Conservation (phyloP, 2,329 filamentous ascomycete species). For the Colletotrichum sp. region DNA sequence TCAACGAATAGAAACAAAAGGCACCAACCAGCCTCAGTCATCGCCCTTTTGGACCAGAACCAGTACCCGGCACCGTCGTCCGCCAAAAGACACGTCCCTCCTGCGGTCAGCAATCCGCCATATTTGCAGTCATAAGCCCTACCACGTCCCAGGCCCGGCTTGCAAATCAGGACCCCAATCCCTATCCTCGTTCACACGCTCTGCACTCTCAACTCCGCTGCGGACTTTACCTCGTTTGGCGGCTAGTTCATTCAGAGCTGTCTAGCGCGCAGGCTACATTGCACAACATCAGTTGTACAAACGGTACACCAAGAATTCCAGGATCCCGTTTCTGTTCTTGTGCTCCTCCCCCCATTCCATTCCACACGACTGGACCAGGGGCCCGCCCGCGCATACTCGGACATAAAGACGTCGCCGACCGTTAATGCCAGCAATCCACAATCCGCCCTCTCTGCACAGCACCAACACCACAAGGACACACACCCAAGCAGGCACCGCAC, state of each 20-base stretch:
- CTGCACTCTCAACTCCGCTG: slow-evolving; percentile 13
- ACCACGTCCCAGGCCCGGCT: not conserved
- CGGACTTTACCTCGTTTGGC: slow-evolving; percentile 10
- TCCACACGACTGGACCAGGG: not conserved
- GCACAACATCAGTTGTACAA: not conserved
- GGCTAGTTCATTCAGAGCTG: slow-evolving; percentile 9
- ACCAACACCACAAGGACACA: slow-evolving; percentile 8
- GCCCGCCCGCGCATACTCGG: slow-evolving; percentile 34
- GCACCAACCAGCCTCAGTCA: not conserved
- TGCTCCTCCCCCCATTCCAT: not conserved
- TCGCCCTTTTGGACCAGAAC: not conserved
- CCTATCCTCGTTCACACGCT: not conserved
- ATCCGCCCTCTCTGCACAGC: not conserved
- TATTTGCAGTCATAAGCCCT: slow-evolving; percentile 6
- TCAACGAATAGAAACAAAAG: not conserved
- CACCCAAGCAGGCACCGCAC: not conserved
- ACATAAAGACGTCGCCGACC: slow-evolving; percentile 45
- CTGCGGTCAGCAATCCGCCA: slow-evolving; percentile 22
- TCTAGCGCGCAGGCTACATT: slow-evolving; percentile 14
- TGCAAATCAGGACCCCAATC: slow-evolving; percentile 9
- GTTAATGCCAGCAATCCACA: slow-evolving; percentile 23
- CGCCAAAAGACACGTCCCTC: slow-evolving; percentile 8
- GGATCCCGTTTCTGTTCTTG: not conserved
- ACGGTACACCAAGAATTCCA: slow-evolving; percentile 13
- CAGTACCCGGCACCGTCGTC: not conserved